Base-by-base conservation (phyloP, 495 filamentous ascomycete species). In the Pyronema omphalodes region DNA sequence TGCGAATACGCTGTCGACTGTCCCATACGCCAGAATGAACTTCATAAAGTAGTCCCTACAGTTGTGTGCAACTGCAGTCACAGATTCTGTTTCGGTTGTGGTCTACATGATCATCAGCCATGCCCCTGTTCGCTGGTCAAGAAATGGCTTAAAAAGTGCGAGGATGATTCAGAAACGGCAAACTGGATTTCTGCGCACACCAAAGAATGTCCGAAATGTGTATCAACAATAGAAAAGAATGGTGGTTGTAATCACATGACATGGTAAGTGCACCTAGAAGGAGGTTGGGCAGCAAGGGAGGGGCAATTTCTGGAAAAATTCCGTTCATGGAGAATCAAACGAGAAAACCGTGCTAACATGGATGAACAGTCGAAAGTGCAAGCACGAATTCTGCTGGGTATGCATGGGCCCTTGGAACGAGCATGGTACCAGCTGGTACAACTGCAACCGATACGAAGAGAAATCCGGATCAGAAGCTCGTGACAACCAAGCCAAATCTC, bases 231-330 rank as follows among this genome's bases (percentile, higher is more conserved):
- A 47, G 91, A 98, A 71, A 98, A 98, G 74, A 98, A 98, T 58
- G 91, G 91, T 14, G 91, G 91, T 5, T 98, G 91, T 70, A 98
- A 98, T 73, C 91, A 98, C 66, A 98, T 98, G 91, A 98, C 91
- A 0, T 98, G 91, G 63, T 68, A 54, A 44, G 61, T 33, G 43
- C 4, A 29, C 23, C 23, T 29, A 5, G 23, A 5, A 29, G 23
- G 23, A 5, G 23, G 23, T 29, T 29, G 23, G 23, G 23, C 2
- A 29, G 23, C 23, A 29, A 29, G 5, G 1, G 23, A 29, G 23
- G 23, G 23, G 23, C 1, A 29, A 29, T 29, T 29, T 29, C 2
- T 5, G 23, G 23, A 5, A 5, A 29, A 29, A 29, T 29, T 5
- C 1, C 1, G 23, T 29, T 29, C 23, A 5, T 2, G 23, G 23